Evolutionary conservation across 352 stramenopile genomes (phyloP).

Genomic region (Phytopythium kandeliae): DNA sequence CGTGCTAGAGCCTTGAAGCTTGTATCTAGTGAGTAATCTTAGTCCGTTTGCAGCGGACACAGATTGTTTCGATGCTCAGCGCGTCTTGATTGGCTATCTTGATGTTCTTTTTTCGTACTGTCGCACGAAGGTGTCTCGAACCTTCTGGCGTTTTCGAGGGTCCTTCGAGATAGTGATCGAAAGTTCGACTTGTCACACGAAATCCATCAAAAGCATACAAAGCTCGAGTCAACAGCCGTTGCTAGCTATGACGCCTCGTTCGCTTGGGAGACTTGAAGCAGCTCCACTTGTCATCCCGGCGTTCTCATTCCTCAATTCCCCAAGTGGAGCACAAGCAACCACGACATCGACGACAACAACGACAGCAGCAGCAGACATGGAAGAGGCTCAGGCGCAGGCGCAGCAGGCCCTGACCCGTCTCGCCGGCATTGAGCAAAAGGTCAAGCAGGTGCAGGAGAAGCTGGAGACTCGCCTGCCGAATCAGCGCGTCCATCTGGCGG

Average conservation of each 20-base stretch:
- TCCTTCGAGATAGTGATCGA: conserved; percentile 4
- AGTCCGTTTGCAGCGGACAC: neutral
- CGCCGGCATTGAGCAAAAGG: conserved; percentile 33
- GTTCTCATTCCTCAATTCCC: conserved; percentile 21
- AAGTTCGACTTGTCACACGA: conserved; percentile 2
- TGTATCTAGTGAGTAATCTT: too few relatives aligned
- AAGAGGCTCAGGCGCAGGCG: too few relatives aligned
- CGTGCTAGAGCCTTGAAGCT: too few relatives aligned
- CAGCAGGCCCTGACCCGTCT: conserved; percentile 33
- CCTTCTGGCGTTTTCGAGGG: conserved; percentile 2
- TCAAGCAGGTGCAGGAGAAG: conserved; percentile 35
- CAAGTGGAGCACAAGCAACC: conserved; percentile 11
- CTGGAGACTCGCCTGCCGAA: conserved; percentile 24
- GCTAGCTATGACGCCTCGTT: too few relatives aligned
- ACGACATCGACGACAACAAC: conserved; percentile 3
- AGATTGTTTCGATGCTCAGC: neutral
- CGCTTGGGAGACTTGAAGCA: too few relatives aligned
- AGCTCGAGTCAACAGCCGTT: neutral
- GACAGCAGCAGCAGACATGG: conserved; percentile 20
- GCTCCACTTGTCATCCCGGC: neutral
- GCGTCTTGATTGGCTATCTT: neutral
- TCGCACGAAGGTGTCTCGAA: conserved; percentile 7
- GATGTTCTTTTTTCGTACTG: neutral
- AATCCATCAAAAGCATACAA: neutral
- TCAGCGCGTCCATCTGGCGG: conserved; percentile 25